Evolutionary conservation across 352 stramenopile species (phyloP).

Genomic region (Plasmopara halstedii): DNA sequence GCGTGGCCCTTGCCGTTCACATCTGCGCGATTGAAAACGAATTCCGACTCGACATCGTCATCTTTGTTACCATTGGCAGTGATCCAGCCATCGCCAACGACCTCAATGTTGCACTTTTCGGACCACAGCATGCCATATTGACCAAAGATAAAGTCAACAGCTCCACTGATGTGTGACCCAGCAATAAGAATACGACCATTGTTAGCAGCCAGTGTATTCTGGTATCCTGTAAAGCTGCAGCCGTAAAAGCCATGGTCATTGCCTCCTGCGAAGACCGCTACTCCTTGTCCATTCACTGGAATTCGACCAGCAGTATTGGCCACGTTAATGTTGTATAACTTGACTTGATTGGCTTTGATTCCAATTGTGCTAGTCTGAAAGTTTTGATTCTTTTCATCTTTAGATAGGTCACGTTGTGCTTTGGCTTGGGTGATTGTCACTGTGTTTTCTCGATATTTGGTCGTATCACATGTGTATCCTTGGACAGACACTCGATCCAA

Average conservation of each 20-base stretch:
- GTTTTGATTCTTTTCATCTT: neutral
- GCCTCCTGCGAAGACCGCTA: neutral
- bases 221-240: slow-evolving; percentile 9
- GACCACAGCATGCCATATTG: slow-evolving; percentile 6
- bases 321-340: neutral
- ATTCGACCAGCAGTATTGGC: neutral
- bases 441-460: slow-evolving; percentile 6
- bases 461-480: slow-evolving; percentile 15
- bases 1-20: slow-evolving; percentile 2
- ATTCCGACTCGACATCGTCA: neutral
- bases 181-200: slow-evolving; percentile 4
- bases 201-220: slow-evolving; percentile 7
- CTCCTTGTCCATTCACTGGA: neutral
- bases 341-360: neutral
- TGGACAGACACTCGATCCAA: slow-evolving; percentile 5
- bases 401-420: slow-evolving; percentile 4
- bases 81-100: neutral
- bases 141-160: slow-evolving; percentile 12
- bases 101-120: slow-evolving; percentile 7
- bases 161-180: slow-evolving; percentile 7
- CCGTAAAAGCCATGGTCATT: slow-evolving; percentile 6
- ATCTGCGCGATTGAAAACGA: neutral
- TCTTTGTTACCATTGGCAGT: neutral
- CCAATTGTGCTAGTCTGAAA: neutral
- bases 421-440: slow-evolving; percentile 7